phyloP scores from a whole-genome alignment of 805 yeast genomes.

The Pichia nanzhaoensis region DNA sequence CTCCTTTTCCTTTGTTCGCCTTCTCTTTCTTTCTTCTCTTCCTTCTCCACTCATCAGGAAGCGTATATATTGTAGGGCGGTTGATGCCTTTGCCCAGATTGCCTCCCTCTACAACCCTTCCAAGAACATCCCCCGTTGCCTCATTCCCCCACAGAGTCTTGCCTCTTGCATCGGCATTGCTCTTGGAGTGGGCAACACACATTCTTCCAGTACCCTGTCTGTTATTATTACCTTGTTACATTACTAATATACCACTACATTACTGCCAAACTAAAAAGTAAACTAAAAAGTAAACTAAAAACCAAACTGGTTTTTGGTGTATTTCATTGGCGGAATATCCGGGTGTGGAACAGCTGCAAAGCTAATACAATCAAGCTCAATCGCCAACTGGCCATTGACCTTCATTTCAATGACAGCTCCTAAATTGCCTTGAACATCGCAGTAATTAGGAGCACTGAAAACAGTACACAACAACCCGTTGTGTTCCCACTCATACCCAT shows the following conservation, averaged over 20 bases:
- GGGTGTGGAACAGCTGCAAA: conserved; percentile 89
- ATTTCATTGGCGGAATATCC: conserved; percentile 90
- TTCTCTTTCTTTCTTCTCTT: conserved; percentile 6
- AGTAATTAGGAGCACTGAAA: conserved; percentile 97
- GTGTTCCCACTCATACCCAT: conserved; percentile 85
- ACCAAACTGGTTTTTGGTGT: conserved; percentile 46
- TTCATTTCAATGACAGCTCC: conserved; percentile 81
- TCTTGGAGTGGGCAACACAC: neutral
- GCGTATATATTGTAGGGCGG: conserved; percentile 36
- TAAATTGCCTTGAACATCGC: conserved; percentile 84
- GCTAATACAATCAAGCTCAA: conserved; percentile 41
- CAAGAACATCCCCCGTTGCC: conserved; percentile 21
- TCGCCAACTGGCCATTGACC: conserved; percentile 3
- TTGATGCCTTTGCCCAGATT: conserved; percentile 30
- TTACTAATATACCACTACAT: no score
- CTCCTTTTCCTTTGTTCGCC: neutral
- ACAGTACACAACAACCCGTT: conserved; percentile 82
- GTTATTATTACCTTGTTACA: neutral
- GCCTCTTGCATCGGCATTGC: neutral
- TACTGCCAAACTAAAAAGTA: no score
- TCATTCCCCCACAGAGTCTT: neutral
- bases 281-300: no score
- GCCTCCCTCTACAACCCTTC: conserved; percentile 35
- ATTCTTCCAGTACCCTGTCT: neutral
- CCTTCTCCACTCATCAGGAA: conserved; percentile 30